Conservation (phyloP, 208 protist species). For the Endotrypanum monterogeii region DNA sequence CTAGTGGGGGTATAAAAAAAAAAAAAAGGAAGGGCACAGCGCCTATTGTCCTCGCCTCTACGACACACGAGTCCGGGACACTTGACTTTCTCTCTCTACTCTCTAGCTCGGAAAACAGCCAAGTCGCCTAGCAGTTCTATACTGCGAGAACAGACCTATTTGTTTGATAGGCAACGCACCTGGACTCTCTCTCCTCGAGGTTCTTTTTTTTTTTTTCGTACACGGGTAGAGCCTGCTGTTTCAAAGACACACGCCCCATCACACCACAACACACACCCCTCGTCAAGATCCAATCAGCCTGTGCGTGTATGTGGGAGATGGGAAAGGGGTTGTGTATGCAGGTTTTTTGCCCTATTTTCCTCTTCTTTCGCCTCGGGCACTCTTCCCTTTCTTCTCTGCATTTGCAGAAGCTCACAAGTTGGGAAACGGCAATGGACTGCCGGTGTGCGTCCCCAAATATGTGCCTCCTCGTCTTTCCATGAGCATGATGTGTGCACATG, state of each 20-base stretch:
- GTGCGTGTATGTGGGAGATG: background rate
- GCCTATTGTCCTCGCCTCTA: background rate
- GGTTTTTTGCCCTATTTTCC: background rate
- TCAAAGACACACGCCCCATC: too few species aligned
- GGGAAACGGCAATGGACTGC: background rate
- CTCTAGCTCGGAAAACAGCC: conserved; percentile 6
- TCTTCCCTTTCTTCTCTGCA: background rate
- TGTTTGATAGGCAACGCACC: background rate
- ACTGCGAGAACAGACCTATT: background rate
- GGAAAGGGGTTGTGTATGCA: background rate
- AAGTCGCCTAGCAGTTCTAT: background rate
- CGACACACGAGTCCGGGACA: conserved; percentile 15
- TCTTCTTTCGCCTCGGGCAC: background rate
- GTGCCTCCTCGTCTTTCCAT: background rate
- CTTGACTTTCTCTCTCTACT: background rate
- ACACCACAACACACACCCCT: too few species aligned
- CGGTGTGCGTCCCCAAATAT: background rate
- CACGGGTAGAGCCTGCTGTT: too few species aligned
- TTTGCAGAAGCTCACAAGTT: background rate
- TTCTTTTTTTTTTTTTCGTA: background rate
- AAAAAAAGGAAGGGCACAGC: background rate
- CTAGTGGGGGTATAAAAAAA: too few species aligned
- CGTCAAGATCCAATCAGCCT: background rate
- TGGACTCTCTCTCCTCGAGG: background rate
- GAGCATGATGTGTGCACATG: background rate